Percentiles rank a stretch among this genome's conserved stretches.
These are phyloP conservation scores for Tulasnella sp. DNA, from an alignment of 768 basidiomycete species.

Conservation along the genomic window DNA sequence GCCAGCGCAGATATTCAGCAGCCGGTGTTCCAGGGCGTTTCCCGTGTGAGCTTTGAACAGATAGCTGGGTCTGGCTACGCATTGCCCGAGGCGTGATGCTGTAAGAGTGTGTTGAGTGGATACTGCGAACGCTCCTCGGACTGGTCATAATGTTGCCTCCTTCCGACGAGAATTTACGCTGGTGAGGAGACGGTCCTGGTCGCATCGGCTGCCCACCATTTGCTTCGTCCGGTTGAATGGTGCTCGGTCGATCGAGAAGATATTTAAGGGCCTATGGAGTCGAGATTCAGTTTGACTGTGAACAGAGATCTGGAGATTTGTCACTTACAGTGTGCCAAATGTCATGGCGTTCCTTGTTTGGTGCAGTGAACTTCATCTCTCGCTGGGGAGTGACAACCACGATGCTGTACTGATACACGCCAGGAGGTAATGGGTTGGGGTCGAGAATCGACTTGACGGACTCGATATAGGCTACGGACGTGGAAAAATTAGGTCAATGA, in stretches of 20 bases:
- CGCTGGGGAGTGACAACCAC: conserved; percentile 85
- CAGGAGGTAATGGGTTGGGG: conserved; percentile 91
- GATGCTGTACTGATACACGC: conserved; percentile 84
- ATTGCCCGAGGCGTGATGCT: conserved; percentile 67
- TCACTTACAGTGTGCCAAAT: conserved; percentile 82
- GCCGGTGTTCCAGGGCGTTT: conserved; percentile 89
- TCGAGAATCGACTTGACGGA: conserved; percentile 86
- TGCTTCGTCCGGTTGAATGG: conserved; percentile 21
- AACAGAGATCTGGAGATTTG: neutral
- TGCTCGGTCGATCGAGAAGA: conserved; percentile 62
- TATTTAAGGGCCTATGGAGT: conserved; percentile 73
- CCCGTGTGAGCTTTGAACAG: conserved; percentile 57
- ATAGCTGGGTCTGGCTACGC: conserved; percentile 70
- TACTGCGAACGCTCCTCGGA: conserved; percentile 56
- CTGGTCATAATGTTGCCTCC: conserved; percentile 33
- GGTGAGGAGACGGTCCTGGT: conserved; percentile 17
- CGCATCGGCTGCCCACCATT: conserved; percentile 16
- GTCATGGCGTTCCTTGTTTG: conserved; percentile 89
- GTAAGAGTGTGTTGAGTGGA: conserved; percentile 47
- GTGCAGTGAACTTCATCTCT: conserved; percentile 98
- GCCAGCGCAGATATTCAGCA: conserved; percentile 78
- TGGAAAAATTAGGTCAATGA: conserved; percentile 11
- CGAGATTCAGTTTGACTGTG: conserved; percentile 8
- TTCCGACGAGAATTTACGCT: conserved; percentile 11
- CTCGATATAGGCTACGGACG: conserved; percentile 72